phyloP scores from a whole-genome alignment of 305 asterid species.

The Fraxinus greggii region DNA sequence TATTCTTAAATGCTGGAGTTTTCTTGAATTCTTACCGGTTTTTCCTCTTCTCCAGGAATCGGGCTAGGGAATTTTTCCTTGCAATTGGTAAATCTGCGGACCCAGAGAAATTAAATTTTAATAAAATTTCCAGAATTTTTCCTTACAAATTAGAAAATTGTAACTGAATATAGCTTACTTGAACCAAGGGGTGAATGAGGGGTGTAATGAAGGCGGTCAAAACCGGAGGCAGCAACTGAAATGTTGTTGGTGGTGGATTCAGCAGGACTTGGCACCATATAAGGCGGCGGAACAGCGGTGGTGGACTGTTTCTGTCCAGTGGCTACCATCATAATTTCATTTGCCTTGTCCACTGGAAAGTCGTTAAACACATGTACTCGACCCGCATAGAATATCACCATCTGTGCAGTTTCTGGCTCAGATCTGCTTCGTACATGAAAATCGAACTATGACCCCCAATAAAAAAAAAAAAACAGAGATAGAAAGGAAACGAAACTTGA shows the following conservation, averaged over 20 bases:
- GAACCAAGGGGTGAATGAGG: constrained; percentile 35
- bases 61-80: constrained; percentile 60
- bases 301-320: constrained; percentile 10
- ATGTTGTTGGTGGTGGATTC: constrained; percentile 30
- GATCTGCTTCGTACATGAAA: constrained; percentile 25
- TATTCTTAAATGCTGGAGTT: neutral
- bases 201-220: constrained; percentile 25
- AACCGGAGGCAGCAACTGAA: neutral
- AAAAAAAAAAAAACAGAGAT: neutral
- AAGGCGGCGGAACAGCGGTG: constrained; percentile 10
- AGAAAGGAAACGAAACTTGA: neutral
- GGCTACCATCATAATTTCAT: constrained; percentile 49
- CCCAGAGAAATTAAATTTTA: neutral
- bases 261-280: constrained; percentile 19
- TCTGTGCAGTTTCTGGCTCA: constrained; percentile 45
- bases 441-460: neutral
- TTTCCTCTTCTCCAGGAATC: constrained; percentile 70
- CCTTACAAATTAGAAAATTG: neutral
- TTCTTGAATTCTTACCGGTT: constrained; percentile 43
- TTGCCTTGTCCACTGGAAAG: constrained; percentile 52
- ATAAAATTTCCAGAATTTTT: neutral
- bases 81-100: constrained; percentile 63
- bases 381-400: constrained; percentile 59
- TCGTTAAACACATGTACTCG: constrained; percentile 54
- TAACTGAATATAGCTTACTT: neutral